phyloP scores from a whole-genome alignment of 1,139 yeast species.

The Sugiyamaella novakii region DNA sequence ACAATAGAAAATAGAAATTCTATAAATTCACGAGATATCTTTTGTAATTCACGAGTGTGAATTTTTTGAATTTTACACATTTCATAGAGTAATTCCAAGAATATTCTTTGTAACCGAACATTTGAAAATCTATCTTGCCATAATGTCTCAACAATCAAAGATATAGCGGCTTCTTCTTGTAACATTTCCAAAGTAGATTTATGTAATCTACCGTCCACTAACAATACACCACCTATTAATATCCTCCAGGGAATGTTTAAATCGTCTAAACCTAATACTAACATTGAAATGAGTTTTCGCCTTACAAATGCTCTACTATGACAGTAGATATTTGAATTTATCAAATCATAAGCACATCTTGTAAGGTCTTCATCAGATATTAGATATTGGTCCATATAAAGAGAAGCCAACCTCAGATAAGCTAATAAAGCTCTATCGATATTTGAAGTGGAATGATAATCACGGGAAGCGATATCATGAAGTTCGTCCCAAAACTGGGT shows the following conservation, averaged over 20 bases:
- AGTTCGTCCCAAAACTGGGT: constrained; percentile 42
- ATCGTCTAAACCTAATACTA: constrained; percentile 32
- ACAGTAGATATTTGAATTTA: constrained; percentile 37
- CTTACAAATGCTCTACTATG: constrained; percentile 40
- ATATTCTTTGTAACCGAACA: constrained; percentile 43
- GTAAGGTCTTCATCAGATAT: constrained; percentile 39
- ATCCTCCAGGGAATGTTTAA: constrained; percentile 34
- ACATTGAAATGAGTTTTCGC: constrained; percentile 37
- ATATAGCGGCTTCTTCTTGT: constrained; percentile 55
- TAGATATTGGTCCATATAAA: constrained; percentile 38
- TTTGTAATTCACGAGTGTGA: constrained; percentile 47
- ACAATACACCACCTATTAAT: constrained; percentile 53
- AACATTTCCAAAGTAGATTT: constrained; percentile 49
- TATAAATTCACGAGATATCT: constrained; percentile 57
- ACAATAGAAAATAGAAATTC: constrained; percentile 56
- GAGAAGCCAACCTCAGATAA: constrained; percentile 37
- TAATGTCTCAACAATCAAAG: constrained; percentile 46
- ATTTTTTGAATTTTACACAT: constrained; percentile 55
- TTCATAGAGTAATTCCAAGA: constrained; percentile 56
- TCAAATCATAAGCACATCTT: constrained; percentile 37
- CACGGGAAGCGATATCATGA: constrained; percentile 33
- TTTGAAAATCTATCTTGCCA: constrained; percentile 36
- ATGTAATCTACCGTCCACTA: constrained; percentile 52
- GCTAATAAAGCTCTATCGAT: constrained; percentile 35
- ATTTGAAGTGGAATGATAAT: constrained; percentile 34